Evolutionary conservation across 805 yeast genomes (phyloP).

Genomic region (Grigorovia transvaalensis): DNA sequence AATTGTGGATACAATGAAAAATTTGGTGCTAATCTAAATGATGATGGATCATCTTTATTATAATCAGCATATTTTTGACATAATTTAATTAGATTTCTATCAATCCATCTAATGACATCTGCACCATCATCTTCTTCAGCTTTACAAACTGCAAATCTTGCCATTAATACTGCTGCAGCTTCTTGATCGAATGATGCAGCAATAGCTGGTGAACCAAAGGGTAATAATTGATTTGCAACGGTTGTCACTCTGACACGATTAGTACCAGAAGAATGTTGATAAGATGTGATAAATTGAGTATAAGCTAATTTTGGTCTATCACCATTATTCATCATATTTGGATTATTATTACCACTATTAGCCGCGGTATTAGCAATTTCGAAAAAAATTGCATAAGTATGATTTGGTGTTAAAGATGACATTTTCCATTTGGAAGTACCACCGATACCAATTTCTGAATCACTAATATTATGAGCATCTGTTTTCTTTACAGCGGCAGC

Average conservation of each 20-base stretch:
- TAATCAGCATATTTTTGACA: conserved; percentile 93
- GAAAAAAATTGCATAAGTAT: conserved; percentile 81
- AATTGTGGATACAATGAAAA: conserved; percentile 91
- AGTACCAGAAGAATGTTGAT: conserved; percentile 92
- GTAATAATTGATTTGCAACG: conserved; percentile 42
- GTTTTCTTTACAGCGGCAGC: conserved; percentile 61
- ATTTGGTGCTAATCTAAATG: conserved; percentile 75
- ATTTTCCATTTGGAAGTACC: conserved; percentile 83
- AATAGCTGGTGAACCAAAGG: conserved; percentile 46
- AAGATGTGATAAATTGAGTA: conserved; percentile 81
- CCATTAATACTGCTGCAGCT: conserved; percentile 91
- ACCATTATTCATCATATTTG: conserved; percentile 3
- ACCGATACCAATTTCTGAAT: conserved; percentile 89
- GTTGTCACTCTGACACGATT: conserved; percentile 88
- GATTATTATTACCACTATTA: conserved; percentile 3
- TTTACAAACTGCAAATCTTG: conserved; percentile 82
- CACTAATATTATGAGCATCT: conserved; percentile 69
- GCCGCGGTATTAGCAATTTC: conserved; percentile 50
- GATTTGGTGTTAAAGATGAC: conserved; percentile 76
- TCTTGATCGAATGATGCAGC: conserved; percentile 87
- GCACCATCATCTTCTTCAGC: conserved; percentile 79
- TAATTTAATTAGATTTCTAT: conserved; percentile 77
- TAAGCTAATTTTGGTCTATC: conserved; percentile 32
- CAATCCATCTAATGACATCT: conserved; percentile 90
- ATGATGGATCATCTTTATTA: conserved; percentile 70